phyloP scores from a whole-genome alignment of 352 stramenopile species.

The Globisporangium ultimum region DNA sequence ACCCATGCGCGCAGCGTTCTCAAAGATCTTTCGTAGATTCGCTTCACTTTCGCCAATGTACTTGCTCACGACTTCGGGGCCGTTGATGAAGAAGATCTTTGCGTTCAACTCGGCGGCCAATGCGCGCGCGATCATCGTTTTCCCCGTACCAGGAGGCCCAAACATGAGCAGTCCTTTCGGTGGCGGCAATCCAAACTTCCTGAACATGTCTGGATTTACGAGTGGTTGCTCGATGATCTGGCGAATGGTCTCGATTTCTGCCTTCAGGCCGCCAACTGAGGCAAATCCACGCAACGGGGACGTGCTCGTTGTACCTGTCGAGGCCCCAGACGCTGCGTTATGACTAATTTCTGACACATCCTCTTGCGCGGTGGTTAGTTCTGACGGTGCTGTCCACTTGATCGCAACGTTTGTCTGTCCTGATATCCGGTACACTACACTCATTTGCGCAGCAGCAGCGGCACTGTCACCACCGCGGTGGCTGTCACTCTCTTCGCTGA shows the following conservation, averaged over 20 bases:
- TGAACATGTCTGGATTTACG: conserved; percentile 92
- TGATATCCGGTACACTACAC: conserved; percentile 4
- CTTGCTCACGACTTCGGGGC: conserved; percentile 95
- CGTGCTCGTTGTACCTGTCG: background rate
- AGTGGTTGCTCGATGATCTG: conserved; percentile 97
- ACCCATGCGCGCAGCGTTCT: conserved; percentile 32
- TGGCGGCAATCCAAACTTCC: conserved; percentile 91
- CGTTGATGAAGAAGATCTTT: conserved; percentile 96
- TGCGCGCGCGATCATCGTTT: conserved; percentile 93
- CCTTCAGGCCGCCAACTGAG: conserved; percentile 85
- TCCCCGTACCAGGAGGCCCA: conserved; percentile 94
- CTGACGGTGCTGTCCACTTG: background rate
- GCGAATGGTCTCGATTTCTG: conserved; percentile 92
- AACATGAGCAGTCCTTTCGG: conserved; percentile 95
- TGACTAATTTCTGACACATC: background rate
- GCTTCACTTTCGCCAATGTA: conserved; percentile 91
- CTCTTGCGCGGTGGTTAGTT: background rate
- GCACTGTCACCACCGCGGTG: background rate
- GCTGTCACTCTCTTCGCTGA: conserved; percentile 17
- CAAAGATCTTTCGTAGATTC: conserved; percentile 74
- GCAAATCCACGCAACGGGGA: conserved; percentile 52
- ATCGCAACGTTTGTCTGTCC: conserved; percentile 4
- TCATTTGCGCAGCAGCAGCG: background rate
- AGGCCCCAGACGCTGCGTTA: background rate
- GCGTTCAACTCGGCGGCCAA: conserved; percentile 91